phyloP scores from a whole-genome alignment of 805 yeast species.

The Yamadazyma sp. region DNA sequence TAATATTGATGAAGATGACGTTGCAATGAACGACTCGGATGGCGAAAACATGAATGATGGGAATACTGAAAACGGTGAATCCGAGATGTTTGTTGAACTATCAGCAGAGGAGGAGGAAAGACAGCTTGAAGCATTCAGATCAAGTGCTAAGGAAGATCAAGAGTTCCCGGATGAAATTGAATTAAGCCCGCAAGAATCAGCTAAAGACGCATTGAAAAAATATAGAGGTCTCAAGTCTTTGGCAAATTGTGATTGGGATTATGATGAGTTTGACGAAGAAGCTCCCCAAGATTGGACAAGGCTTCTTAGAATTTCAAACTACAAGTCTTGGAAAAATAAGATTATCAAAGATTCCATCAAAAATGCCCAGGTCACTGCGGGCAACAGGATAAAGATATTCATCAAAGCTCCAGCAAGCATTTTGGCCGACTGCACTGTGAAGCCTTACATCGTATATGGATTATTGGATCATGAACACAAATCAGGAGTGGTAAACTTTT shows the following conservation, averaged over 20 bases:
- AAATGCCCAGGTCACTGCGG: constrained; percentile 48
- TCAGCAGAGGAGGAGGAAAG: constrained; percentile 80
- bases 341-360: constrained; percentile 57
- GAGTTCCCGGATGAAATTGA: constrained; percentile 97
- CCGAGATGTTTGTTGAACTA: constrained; percentile 69
- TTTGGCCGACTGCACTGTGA: constrained; percentile 7
- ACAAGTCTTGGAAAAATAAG: constrained; percentile 70
- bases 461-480: constrained; percentile 85
- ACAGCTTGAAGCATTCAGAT: constrained; percentile 69
- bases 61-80: constrained; percentile 41
- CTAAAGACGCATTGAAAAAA: constrained; percentile 67
- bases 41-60: constrained; percentile 10
- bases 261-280: constrained; percentile 74
- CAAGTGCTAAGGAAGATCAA: constrained; percentile 73
- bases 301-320: constrained; percentile 71
- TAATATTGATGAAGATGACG: constrained; percentile 20
- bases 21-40: constrained; percentile 26
- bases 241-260: constrained; percentile 82
- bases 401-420: constrained; percentile 53
- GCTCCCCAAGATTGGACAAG: constrained; percentile 79
- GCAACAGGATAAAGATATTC: constrained; percentile 60
- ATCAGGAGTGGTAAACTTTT: constrained; percentile 75
- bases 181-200: constrained; percentile 71
- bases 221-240: constrained; percentile 88
- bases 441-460: constrained; percentile 68